Evolutionary conservation across 208 protist species (phyloP).

Genomic region (Wallacemonas sp.): DNA sequence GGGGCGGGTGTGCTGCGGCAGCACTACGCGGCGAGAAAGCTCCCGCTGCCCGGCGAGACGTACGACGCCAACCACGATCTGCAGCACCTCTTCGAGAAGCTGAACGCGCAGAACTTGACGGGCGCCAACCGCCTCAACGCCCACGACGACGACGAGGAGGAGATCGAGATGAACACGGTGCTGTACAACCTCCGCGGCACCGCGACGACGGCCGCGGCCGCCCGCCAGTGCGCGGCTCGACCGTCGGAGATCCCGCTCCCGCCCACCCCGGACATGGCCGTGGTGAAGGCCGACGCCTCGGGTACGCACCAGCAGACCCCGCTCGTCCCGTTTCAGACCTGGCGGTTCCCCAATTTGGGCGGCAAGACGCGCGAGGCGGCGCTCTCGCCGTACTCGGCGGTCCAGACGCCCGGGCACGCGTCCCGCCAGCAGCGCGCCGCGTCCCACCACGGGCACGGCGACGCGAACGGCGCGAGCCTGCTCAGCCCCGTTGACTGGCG

Average conservation of each 20-base stretch:
- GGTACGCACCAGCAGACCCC: background rate
- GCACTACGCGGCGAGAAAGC: background rate
- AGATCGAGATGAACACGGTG: constrained; percentile 18
- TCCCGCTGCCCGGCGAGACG: constrained; percentile 8
- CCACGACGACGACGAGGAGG: constrained; percentile 36
- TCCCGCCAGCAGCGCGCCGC: background rate
- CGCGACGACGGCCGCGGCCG: background rate
- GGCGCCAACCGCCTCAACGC: constrained; percentile 25
- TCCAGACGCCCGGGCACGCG: background rate
- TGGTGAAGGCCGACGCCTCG: background rate
- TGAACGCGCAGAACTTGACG: constrained; percentile 37
- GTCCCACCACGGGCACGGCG: background rate
- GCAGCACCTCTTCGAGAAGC: constrained; percentile 35
- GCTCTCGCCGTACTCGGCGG: background rate
- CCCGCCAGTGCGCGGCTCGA: background rate
- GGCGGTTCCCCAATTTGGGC: constrained; percentile 43
- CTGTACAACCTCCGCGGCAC: constrained; percentile 9
- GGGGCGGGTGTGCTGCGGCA: constrained; percentile 1
- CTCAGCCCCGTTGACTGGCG: constrained; percentile 11
- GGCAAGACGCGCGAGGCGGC: constrained; percentile 13
- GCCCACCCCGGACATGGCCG: background rate
- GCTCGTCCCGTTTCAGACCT: constrained; percentile 35
- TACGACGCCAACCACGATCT: constrained; percentile 45
- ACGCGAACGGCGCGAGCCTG: background rate
- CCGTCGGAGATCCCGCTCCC: constrained; percentile 11